Conservation (phyloP, 495 filamentous ascomycete genomes). For the Lasiosphaeria hispida region DNA sequence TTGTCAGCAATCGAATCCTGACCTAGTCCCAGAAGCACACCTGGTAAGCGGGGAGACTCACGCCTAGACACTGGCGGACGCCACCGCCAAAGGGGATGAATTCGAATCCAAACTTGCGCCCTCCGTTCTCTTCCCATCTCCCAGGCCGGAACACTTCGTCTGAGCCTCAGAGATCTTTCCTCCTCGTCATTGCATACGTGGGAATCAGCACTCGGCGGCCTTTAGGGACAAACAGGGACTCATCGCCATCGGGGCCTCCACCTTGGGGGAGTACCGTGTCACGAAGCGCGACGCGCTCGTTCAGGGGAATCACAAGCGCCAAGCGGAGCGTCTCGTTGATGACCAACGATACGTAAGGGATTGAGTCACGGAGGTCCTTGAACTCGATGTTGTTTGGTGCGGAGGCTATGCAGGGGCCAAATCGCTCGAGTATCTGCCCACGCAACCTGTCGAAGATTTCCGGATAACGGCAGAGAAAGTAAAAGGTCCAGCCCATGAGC, state of each 20-base stretch:
- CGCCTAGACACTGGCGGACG: conserved; percentile 26
- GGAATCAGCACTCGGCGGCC: conserved; percentile 37
- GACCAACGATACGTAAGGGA: conserved; percentile 47
- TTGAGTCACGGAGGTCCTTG: conserved; percentile 35
- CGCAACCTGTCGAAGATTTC: conserved; percentile 51
- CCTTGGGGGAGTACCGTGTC: conserved; percentile 51
- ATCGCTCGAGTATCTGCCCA: conserved; percentile 40
- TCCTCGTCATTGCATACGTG: conserved; percentile 34
- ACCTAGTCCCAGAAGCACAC: background rate
- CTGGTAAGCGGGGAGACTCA: conserved; percentile 16
- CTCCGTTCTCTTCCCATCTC: conserved; percentile 32
- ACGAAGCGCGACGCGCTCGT: conserved; percentile 40
- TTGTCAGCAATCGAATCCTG: background rate
- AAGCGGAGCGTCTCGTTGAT: conserved; percentile 46
- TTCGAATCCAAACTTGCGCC: conserved; percentile 35
- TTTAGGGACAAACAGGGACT: conserved; percentile 27
- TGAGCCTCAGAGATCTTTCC: conserved; percentile 40
- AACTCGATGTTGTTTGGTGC: conserved; percentile 30
- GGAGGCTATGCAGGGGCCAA: conserved; percentile 29
- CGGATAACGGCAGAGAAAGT: conserved; percentile 50
- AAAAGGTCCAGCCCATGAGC: conserved; percentile 56
- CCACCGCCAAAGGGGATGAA: conserved; percentile 32
- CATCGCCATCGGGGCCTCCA: conserved; percentile 29
- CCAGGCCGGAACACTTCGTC: conserved; percentile 32
- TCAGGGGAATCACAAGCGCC: conserved; percentile 39